phyloP scores from a whole-genome alignment of 441 rosid species.

The Euphorbia celastroides region DNA sequence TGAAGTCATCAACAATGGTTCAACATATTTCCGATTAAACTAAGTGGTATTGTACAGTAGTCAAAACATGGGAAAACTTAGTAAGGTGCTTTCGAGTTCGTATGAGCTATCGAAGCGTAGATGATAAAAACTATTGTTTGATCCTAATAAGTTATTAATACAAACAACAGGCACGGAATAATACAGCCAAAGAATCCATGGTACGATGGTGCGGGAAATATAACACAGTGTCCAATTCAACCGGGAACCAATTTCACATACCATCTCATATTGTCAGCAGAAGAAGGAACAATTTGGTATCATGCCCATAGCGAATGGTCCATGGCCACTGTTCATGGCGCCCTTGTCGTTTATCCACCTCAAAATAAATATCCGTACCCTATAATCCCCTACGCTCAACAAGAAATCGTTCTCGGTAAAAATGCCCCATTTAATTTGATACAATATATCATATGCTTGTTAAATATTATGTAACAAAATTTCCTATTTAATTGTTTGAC shows the following conservation, averaged over 20 bases:
- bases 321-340: background rate
- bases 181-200: conserved; percentile 7
- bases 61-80: too few species aligned
- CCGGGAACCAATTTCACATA: conserved; percentile 1
- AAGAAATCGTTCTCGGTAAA: background rate
- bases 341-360: conserved; percentile 1
- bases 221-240: conserved; percentile 8
- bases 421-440: background rate
- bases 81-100: too few species aligned
- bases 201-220: background rate
- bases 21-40: too few species aligned
- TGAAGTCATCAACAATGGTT: background rate
- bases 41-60: too few species aligned
- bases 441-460: too few species aligned
- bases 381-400: background rate
- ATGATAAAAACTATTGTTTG: too few species aligned
- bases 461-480: too few species aligned
- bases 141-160: background rate
- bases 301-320: conserved; percentile 10
- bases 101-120: too few species aligned
- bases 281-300: conserved; percentile 1
- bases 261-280: background rate
- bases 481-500: background rate
- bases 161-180: conserved; percentile 5
- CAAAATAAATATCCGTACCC: background rate